Evolutionary conservation across 1,284 basidiomycete species (phyloP), one percentile per base, ranked within the genome.

Genomic region (Heliocybe sulcata): DNA sequence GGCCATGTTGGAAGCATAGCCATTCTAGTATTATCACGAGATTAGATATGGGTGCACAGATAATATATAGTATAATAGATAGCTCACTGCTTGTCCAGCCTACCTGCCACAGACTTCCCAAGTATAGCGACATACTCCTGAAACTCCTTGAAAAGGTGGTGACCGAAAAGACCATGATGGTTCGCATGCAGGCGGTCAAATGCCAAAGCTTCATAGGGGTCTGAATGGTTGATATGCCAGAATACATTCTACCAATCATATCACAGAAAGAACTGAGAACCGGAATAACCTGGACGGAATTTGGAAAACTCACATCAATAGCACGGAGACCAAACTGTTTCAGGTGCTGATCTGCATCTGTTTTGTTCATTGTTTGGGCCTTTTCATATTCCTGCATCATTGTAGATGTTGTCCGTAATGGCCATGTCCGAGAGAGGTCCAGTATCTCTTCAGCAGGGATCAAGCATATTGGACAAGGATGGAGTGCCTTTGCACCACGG

Each of bases 181-280:
- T 56, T 35, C 11, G 57, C 54, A 57, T 60, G 57, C 2, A 59
- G 53, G 1, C 54, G 50, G 50, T 60, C 57, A 27, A 57, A 54
- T 16, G 59, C 58, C 12, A 55, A 9, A 1, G 56, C 52, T 9
- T 52, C 33, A 47, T 55, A 51, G 12, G 55, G 53, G 52, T 58
- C 51, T 35, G 54, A 51, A 31, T 55, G 35, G 14, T 31, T 23
- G 12, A 60, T n/a, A 12, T 35, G 25, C 57, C 57, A 60, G 35
- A 60, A 58, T 25, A 45, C 56, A 54, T 59, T 60, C 59, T 60
- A 50, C 16, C 33, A 35, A 35, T n/a, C n/a, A 35, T 35, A 9
- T 35, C 33, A n/a, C 20, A 45, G 22, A 35, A 51, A 1, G 14
- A n/a, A 22, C 25, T 38, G 45, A 20, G 10, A 47, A 9, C 10